Evolutionary conservation across 495 filamentous ascomycete species (phyloP), one percentile per base, ranked within the genome.

Genomic region (Aspergillus sparsus): DNA sequence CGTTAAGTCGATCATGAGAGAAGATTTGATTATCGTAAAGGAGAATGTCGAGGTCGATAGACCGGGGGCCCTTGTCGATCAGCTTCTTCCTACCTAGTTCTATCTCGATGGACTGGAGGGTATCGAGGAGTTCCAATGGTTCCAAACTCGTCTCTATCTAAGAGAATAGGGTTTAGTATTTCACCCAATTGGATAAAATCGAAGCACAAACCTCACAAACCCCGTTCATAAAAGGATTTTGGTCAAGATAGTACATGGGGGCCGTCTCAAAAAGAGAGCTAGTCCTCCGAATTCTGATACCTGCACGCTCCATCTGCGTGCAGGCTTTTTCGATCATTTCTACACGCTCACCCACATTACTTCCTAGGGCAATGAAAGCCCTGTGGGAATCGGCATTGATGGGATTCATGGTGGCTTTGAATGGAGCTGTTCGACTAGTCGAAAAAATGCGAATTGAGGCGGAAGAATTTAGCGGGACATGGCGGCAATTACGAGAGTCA

Each of bases 211-310:
- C 94, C 86, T 98, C 91, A 71, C 92, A 96, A 55, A 87, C 92
- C 35, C 92, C 94, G 70, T 98, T 98, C 42, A 98, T 74, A 66
- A 98, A 98, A 15, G 85, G 82, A 58, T 84, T 85, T 70, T 98
- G 94, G 66, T 96, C 87, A 62, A 88, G 74, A 63, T 97, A 87
- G 75, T 98, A 98, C 94, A 98, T 98, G 21, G 94, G 90, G 60
- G 90, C 85, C 7, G 93, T 98, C 76, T 98, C 91, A 79, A 93
- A 98, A 39, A 98, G 79, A 55, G 86, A 85, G 68, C 94, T 97
- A 0, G 93, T 97, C 65, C 87, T 77, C 55, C 84, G 82, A 41
- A 98, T 82, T 57, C 76, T 83, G 71, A 98, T 90, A 50, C 82
- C 85, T 36, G 83, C 77, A 33, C 74, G 70, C 53, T 88, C 83